A percentile compares a stretch with the other conserved stretches of the same genome.
These are phyloP conservation scores for Osmanthus fragrans DNA, from an alignment of 257 asterid species.

Conservation along the genomic window DNA sequence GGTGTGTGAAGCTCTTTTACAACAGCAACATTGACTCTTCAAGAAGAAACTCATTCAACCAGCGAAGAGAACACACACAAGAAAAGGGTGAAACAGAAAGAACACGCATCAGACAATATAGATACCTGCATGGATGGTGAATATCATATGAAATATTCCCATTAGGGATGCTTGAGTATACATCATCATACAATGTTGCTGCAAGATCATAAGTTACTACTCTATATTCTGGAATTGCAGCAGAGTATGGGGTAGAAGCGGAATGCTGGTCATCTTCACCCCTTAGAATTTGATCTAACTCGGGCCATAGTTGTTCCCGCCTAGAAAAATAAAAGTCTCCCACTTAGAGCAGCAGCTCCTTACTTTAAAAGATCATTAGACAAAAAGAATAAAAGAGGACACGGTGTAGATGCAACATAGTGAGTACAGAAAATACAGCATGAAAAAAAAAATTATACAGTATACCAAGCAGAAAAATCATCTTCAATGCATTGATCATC, in stretches of 20 bases:
- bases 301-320: slow-evolving; percentile 72
- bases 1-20: slow-evolving; percentile 72
- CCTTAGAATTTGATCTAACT: slow-evolving; percentile 58
- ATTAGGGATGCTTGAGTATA: slow-evolving; percentile 42
- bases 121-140: slow-evolving; percentile 80
- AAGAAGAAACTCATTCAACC: slow-evolving; percentile 13
- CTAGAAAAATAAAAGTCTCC: slow-evolving; percentile 36
- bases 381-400: background rate
- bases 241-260: slow-evolving; percentile 63
- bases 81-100: slow-evolving; percentile 9
- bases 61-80: slow-evolving; percentile 11
- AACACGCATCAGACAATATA: slow-evolving; percentile 1
- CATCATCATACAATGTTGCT: slow-evolving; percentile 37
- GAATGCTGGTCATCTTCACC: slow-evolving; percentile 51
- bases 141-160: slow-evolving; percentile 63
- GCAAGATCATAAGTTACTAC: slow-evolving; percentile 52
- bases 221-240: slow-evolving; percentile 65
- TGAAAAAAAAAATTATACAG: background rate
- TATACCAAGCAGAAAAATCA: slow-evolving; percentile 76
- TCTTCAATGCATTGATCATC: slow-evolving; percentile 87
- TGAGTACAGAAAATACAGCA: background rate
- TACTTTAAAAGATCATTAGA: slow-evolving; percentile 6
- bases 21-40: slow-evolving; percentile 73
- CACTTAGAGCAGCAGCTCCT: slow-evolving; percentile 18
- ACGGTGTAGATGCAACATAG: background rate